phyloP scores from a whole-genome alignment of 352 stramenopile species.

The Phytophthora capsici region DNA sequence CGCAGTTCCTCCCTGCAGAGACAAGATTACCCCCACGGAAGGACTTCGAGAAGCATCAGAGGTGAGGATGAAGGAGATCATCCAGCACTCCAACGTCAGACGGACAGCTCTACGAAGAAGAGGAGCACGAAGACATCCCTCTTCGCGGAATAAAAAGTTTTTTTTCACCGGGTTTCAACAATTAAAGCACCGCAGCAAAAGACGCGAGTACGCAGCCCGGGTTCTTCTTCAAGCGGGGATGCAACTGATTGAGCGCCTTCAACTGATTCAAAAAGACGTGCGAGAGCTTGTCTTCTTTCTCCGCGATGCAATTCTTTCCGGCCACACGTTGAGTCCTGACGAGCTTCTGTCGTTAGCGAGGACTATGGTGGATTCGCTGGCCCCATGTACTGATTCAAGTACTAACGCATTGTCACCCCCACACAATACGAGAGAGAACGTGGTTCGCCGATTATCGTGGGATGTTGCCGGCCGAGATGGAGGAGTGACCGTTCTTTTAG shows the following conservation, averaged over 20 bases:
- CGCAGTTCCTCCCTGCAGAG: neutral
- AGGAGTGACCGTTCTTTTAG: slow-evolving; percentile 30
- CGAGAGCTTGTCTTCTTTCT: slow-evolving; percentile 34
- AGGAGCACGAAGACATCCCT: slow-evolving; percentile 8
- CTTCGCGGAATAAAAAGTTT: slow-evolving; percentile 1
- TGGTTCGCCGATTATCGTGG: slow-evolving; percentile 32
- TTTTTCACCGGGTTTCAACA: slow-evolving; percentile 14
- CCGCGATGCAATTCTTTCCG: slow-evolving; percentile 34
- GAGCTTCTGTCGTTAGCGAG: slow-evolving; percentile 15
- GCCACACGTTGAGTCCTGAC: slow-evolving; percentile 6
- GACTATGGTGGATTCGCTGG: slow-evolving; percentile 24
- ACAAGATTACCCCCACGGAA: neutral
- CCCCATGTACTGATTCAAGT: neutral
- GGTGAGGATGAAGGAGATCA: slow-evolving; percentile 13
- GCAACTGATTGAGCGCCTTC: slow-evolving; percentile 32
- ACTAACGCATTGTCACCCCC: neutral
- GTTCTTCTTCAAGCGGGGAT: slow-evolving; percentile 34
- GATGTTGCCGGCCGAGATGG: slow-evolving; percentile 36
- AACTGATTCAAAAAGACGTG: slow-evolving; percentile 26
- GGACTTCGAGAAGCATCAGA: neutral
- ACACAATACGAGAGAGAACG: slow-evolving; percentile 13
- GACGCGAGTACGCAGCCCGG: slow-evolving; percentile 8
- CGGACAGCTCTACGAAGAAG: slow-evolving; percentile 1
- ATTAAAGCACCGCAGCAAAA: slow-evolving; percentile 3
- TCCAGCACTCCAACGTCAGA: neutral